Base-by-base conservation (phyloP, 2,329 filamentous ascomycete species). In the Xylariomycetidae sp. region DNA sequence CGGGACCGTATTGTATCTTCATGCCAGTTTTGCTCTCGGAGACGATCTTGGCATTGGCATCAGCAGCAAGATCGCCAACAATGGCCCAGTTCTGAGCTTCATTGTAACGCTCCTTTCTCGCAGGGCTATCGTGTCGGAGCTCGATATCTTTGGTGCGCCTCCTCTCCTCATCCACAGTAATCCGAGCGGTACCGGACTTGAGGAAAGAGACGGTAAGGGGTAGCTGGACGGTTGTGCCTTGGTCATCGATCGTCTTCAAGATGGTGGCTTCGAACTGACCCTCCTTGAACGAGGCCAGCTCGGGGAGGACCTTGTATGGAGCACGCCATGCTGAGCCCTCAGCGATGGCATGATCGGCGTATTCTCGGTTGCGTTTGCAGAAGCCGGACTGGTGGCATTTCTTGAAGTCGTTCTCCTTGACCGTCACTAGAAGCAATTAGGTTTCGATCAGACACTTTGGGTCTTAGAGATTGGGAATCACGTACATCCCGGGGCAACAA, bases 361-460 rank as follows among this genome's bases (percentile, higher is more conserved):
- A 89, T 24, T 77, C 84, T 58, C 92, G 80, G 64, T 96, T 96
- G 46, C 92, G 85, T 58, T 88, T 92, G 66, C 92, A 98, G 68
- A 98, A 98, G 52, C 92, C 92, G 4, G 90, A 92, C 58, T 98
- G 90, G 47, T 84, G 68, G 67, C 92, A 98, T 51, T 84, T 95
- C 58, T 96, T 98, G 73, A 96, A 98, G 60, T 94, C 89, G 52
- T 95, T 80, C 57, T 95, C 84, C 66, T 98, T 98, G 32, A 98
- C 92, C 51, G 76, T 72, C 45, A 76, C 88, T 94, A 36, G 15
- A 27, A 22, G 17, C 6, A 8, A 37, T 39, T 38, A 42, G 39
- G 19, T 29, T 29, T 31, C 27, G 26, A n/a, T 13, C 13, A 38
- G 25, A 44, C 29, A 15, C n/a, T n/a, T n/a, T n/a, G n/a, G n/a